Base-by-base conservation (phyloP, 2,329 filamentous ascomycete species). In the Scedosporium minutisporum region DNA sequence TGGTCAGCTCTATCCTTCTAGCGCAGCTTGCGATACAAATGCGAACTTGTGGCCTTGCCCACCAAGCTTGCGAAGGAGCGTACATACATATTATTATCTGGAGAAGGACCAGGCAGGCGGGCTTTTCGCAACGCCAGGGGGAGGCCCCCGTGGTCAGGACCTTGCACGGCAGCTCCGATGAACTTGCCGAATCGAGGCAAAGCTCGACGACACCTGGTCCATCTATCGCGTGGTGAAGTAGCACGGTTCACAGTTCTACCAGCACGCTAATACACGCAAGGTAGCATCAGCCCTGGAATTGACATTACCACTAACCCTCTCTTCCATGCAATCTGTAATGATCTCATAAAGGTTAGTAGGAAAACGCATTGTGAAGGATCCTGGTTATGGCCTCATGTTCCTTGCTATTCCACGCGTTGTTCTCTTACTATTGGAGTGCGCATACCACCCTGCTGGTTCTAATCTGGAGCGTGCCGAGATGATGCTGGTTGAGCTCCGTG, bases 271-370 rank as follows among this genome's bases (percentile, higher is more conserved):
- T 23, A 27, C 51, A 55, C 21, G 3, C 6, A 55, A 55, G 51
- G 51, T 55, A 55, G 51, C 51, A 55, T 55, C 51, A 55, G 51
- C 51, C 51, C 51, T 55, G 51, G 51, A 55, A 55, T 55, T 55
- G 51, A 55, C 51, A 55, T 55, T 48, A 48, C 44, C 44, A 23
- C 12, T 23, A 55, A 18, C 51, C 51, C 23, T 55, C 44, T 48
- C n/a, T n/a, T 23, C 51, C 51, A 55, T 55, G 51, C 23, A 55
- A 55, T 55, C 51, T 18, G 21, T 48, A 14, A 23, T 27, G 23
- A 55, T 55, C 51, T 55, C 21, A 55, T 14, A 55, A 23, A 23
- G 18, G 27, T 27, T 23, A 23, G 51, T 55, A 23, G 51, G 33
- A 38, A 55, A 55, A 25, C 51, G 51, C 51, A 55, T 55, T 55